Evolutionary conservation across 345 rosid genomes (phyloP).

Genomic region (Hibiscus syriacus): DNA sequence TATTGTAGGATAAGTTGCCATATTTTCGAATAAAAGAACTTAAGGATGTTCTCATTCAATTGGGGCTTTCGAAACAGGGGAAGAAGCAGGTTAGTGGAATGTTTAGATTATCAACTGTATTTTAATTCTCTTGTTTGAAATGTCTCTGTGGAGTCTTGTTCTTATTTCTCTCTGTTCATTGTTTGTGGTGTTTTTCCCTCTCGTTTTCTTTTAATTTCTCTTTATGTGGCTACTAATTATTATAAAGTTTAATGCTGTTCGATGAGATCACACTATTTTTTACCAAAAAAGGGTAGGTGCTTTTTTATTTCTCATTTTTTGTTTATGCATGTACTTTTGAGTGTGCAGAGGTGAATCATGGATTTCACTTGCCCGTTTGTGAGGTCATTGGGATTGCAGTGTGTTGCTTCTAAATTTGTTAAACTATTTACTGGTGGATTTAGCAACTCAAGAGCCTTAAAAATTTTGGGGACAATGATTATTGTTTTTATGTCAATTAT

Average conservation of each 20-base stretch:
- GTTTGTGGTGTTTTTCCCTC: neutral
- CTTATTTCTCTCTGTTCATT: neutral
- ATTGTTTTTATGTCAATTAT: neutral
- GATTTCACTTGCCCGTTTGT: neutral
- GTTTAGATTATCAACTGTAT: neutral
- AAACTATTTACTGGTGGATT: neutral
- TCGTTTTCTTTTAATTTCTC: neutral
- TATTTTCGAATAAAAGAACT: constrained; percentile 92
- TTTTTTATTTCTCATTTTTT: neutral
- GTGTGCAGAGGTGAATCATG: neutral
- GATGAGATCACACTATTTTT: neutral
- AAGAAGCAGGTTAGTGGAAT: constrained; percentile 66
- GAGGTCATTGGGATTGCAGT: no score
- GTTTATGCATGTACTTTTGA: neutral
- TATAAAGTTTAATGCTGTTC: neutral
- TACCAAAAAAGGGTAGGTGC: neutral
- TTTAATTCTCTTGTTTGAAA: neutral
- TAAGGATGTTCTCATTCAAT: constrained; percentile 81
- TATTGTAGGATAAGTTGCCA: constrained; percentile 63
- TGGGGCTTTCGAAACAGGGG: constrained; percentile 95
- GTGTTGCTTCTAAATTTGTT: no score
- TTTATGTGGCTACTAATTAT: neutral
- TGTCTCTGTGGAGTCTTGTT: neutral
- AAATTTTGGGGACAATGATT: neutral
- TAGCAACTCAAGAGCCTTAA: neutral